Base-by-base conservation (phyloP, 805 yeast genomes). In the Vanderwaltozyma tropicalis region DNA sequence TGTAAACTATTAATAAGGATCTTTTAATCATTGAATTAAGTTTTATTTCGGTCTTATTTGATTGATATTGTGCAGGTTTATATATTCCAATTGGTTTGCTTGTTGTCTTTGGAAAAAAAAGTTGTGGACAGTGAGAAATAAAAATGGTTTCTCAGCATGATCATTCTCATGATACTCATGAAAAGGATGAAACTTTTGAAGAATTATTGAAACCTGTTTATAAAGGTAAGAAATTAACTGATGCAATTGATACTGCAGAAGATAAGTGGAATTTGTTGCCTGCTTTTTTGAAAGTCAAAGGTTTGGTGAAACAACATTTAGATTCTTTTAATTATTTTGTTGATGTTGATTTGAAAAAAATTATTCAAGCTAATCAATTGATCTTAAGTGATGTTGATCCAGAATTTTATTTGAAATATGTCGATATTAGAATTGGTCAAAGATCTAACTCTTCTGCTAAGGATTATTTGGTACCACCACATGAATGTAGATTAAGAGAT, bases 301-400 rank as follows among this genome's bases (percentile, higher is more conserved):
- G 98, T 38, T 66, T 92, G 36, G 97, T 92, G 32, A 92, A 92
- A 54, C 98, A 92, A 66, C 98, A 92, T 67, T 68, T 92, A 55
- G 98, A 92, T 57, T 92, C 98, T n/a, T 92, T 86, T 70, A 89
- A 92, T 57, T 92, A 85, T 63, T 92, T 92, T 59, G 94, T 92
- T 15, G 96, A 92, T 52, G 78, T 76, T 6, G 99, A 92, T 57
- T 70, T 92, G 59, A 86, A 84, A 63, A 89, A 92, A 57, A 92
- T 92, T 59, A 81, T 92, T 42, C 68, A 74, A 48, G 98, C 99
- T 13, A 92, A 92, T 59, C 88, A 88, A 62, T 64, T 74, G 37
- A 87, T 92, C 28, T 66, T 92, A 20, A 79, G 92, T 50, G 98
- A 92, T 61, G 97, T 92, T 27, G 97, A 89, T 62, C 98, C 98